These are phyloP conservation scores for Coemansia sp. DNA, from an alignment of 192 early-diverging fungal genomes.

Conservation along the genomic window DNA sequence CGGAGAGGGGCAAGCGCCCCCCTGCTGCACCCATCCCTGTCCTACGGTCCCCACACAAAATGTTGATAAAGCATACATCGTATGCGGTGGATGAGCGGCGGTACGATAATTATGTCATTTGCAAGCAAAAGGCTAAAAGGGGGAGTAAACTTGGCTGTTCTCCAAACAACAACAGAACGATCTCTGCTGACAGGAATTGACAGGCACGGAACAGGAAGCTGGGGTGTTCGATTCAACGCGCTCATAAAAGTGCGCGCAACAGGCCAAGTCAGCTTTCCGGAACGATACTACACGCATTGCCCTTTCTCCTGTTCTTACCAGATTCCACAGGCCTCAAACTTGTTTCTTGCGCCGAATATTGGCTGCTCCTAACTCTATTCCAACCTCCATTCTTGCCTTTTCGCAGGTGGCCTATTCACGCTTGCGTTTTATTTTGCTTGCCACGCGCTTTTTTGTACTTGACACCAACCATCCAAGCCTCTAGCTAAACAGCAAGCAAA, in stretches of 20 bases:
- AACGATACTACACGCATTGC: neutral
- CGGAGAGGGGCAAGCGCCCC: neutral
- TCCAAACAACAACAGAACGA: slow-evolving; percentile 22
- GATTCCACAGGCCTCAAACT: slow-evolving; percentile 11
- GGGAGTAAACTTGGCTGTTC: slow-evolving; percentile 6
- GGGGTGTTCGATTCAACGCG: neutral
- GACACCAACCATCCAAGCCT: neutral
- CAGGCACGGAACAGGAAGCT: neutral
- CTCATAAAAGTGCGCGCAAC: slow-evolving; percentile 9
- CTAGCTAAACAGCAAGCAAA: neutral
- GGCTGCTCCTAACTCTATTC: slow-evolving; percentile 10
- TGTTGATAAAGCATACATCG: neutral
- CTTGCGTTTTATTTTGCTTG: neutral
- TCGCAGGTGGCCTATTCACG: neutral
- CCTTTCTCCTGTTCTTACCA: slow-evolving; percentile 1
- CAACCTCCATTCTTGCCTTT: neutral
- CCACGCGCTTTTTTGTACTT: neutral
- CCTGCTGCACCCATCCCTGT: neutral
- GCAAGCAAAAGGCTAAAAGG: slow-evolving; percentile 2
- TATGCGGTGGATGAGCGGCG: slow-evolving; percentile 12
- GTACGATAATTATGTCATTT: slow-evolving; percentile 35
- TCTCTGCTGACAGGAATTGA: slow-evolving; percentile 8
- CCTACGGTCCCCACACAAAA: slow-evolving; percentile 10
- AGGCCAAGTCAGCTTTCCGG: neutral
- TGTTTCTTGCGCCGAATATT: slow-evolving; percentile 9